Evolutionary conservation across 768 basidiomycete genomes (phyloP).

Genomic region (Neoboletus brunneissimus): DNA sequence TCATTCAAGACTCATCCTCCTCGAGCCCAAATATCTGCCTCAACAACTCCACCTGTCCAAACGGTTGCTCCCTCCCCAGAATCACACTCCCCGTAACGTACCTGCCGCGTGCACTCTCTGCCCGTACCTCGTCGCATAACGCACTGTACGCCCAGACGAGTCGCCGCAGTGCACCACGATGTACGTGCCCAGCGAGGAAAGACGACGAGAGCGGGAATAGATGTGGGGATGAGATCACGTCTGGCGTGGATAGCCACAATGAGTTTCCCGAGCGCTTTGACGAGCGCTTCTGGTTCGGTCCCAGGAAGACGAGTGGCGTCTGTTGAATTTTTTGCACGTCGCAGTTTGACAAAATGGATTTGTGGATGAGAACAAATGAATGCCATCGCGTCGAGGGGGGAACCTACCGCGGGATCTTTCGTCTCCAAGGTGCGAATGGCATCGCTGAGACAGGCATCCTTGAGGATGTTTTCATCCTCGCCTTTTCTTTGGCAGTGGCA

Average conservation of each 20-base stretch:
- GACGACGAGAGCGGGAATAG: slow-evolving; percentile 72
- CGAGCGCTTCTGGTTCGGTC: slow-evolving; percentile 61
- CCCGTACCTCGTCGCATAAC: slow-evolving; percentile 75
- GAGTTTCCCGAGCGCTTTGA: slow-evolving; percentile 64
- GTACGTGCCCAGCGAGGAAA: slow-evolving; percentile 63
- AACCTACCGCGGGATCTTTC: no score
- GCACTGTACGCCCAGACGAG: slow-evolving; percentile 67
- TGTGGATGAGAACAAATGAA: no score
- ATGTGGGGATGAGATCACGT: slow-evolving; percentile 78
- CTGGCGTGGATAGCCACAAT: slow-evolving; percentile 80
- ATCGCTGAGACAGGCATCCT: no score
- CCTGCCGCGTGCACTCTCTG: slow-evolving; percentile 50
- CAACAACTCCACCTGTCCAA: slow-evolving; percentile 71
- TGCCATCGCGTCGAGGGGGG: no score
- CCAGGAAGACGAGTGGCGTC: slow-evolving; percentile 70
- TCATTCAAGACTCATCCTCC: slow-evolving; percentile 28
- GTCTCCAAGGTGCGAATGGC: no score
- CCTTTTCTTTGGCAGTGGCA: no score
- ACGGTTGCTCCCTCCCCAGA: slow-evolving; percentile 62
- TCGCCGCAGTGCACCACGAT: slow-evolving; percentile 68
- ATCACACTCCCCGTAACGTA: slow-evolving; percentile 66
- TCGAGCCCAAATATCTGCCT: slow-evolving; percentile 78
- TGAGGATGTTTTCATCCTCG: no score
- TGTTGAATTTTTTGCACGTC: not conserved
- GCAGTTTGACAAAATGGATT: not conserved